Evolutionary conservation across 306 rosid genomes (phyloP).

Genomic region (Cucurbita pepo): DNA sequence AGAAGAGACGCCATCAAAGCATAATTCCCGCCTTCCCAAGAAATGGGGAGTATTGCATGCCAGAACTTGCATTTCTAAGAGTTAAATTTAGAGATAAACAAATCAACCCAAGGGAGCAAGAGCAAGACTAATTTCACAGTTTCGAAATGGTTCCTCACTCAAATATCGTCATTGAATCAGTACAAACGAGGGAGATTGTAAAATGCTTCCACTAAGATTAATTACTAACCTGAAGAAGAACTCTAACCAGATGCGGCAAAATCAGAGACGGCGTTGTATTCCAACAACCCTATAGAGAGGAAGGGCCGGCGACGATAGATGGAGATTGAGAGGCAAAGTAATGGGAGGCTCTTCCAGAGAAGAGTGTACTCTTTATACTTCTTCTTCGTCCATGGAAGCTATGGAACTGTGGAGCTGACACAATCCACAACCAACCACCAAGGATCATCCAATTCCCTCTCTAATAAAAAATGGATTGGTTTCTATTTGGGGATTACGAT

Average conservation of each 20-base stretch:
- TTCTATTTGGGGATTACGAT: no score
- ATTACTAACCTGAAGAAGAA: not conserved
- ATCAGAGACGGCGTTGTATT: not conserved
- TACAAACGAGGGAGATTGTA: no score
- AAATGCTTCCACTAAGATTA: not conserved
- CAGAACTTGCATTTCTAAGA: slow-evolving; percentile 36
- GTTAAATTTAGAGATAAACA: not conserved
- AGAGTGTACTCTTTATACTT: not conserved
- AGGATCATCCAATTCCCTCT: not conserved
- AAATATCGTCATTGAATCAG: not conserved
- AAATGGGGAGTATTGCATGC: slow-evolving; percentile 40
- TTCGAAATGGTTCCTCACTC: not conserved
- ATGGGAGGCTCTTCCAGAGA: not conserved
- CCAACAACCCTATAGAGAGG: not conserved
- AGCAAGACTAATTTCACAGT: not conserved
- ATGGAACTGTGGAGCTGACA: not conserved
- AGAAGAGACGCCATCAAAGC: slow-evolving; percentile 54
- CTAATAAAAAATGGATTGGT: no score
- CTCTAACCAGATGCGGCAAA: not conserved
- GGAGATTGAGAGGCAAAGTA: not conserved
- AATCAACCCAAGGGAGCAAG: not conserved
- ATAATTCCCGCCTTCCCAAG: slow-evolving; percentile 41
- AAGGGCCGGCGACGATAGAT: not conserved
- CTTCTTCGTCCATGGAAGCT: not conserved
- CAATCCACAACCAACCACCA: not conserved